These are phyloP conservation scores for Rhodomyrtus tomentosa DNA, from an alignment of 345 rosid species.

Conservation along the genomic window DNA sequence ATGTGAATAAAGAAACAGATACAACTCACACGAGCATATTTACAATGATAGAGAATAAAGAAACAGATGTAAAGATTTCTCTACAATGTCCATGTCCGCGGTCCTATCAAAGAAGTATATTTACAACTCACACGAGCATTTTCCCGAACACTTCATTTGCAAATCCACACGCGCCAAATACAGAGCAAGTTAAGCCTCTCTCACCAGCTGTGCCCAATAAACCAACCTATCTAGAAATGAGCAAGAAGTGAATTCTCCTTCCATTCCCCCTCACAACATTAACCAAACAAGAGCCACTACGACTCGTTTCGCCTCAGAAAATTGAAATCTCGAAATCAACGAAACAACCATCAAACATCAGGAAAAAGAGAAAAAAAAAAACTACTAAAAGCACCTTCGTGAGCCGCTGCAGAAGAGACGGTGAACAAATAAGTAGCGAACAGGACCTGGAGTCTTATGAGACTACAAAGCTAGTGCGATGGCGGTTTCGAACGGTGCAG, in stretches of 20 bases:
- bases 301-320: background rate
- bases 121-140: background rate
- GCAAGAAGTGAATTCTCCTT: background rate
- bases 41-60: background rate
- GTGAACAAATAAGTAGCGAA: background rate
- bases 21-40: too few relatives aligned
- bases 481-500: background rate
- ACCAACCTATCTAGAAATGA: background rate
- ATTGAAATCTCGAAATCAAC: background rate
- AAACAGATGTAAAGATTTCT: background rate
- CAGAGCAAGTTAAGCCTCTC: background rate
- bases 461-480: background rate
- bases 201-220: background rate
- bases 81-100: background rate
- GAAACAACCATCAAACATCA: background rate
- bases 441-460: background rate
- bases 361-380: background rate
- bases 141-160: background rate
- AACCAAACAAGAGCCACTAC: background rate
- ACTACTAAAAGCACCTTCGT: background rate
- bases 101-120: background rate
- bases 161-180: background rate
- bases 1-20: too few relatives aligned
- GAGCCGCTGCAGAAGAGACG: background rate
- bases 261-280: background rate